Base-by-base conservation (phyloP, 2,329 filamentous ascomycete genomes). In the Pyricularia pennisetigena region DNA sequence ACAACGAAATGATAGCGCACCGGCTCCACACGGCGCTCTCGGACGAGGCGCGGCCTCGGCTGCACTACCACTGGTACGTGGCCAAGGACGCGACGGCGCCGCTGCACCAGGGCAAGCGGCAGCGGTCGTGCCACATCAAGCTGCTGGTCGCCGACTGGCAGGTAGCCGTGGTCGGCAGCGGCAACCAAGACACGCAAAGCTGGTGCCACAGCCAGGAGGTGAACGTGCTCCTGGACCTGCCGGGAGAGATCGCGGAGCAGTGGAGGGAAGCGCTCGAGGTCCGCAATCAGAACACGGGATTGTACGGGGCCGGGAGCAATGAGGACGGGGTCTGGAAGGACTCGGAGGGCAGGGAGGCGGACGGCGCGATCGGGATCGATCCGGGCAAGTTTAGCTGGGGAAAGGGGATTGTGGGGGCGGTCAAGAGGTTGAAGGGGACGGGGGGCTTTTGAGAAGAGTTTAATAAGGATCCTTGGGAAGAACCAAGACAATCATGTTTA, bases 131-230 rank as follows among this genome's bases (percentile, higher is more conserved):
- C 74, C 91, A 94, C 76, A 84, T 93, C 75, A 94, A 94, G 75
- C 80, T 94, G 2, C 85, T 94, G 80, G 89, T 94, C 61, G 87
- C 86, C 1, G 91, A 94, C 75, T 85, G 84, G 62, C 79, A 79
- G 26, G 83, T 94, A 49, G 90, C 85, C 2, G 88, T 94, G 49
- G 85, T 90, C 76, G 91, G 91, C 3, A 91, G 86, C 71, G 91
- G 90, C 0, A 94, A 94, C 73, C 89, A 93, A 75, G 91, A 94
- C 72, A 93, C 91, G 1, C 91, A 94, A 76, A 88, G 84, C 24
- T 94, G 90, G 88, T 93, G 84, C 71, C 91, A 94, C 74, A 88
- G 85, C 68, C 90, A 93, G 75, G 91, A 94, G 76, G 84, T 91
- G 68, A 94, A 94, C 71, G 77, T 94, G 28, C 86, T 94, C 84